Evolutionary conservation across 1,284 basidiomycete genomes (phyloP).

Genomic region (Waitea zeae): DNA sequence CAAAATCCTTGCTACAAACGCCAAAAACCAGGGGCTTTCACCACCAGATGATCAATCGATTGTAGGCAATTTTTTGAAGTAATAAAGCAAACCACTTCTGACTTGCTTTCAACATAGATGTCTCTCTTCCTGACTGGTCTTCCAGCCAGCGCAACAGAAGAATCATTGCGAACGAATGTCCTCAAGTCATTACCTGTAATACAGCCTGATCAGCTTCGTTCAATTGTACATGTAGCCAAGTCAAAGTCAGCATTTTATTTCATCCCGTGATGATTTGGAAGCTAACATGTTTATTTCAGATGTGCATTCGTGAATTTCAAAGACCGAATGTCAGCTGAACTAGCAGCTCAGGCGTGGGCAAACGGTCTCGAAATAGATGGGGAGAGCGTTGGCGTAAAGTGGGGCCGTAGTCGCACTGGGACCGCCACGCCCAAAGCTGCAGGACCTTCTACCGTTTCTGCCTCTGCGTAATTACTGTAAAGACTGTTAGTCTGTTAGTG

Average conservation of each 20-base stretch:
- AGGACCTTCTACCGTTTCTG: too few relatives aligned
- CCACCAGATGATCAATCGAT: slow-evolving; percentile 81
- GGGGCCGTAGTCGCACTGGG: too few relatives aligned
- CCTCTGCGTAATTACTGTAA: too few relatives aligned
- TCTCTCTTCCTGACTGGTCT: slow-evolving; percentile 86
- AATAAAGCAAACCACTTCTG: too few relatives aligned
- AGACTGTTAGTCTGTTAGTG: too few relatives aligned
- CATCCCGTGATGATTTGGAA: neutral
- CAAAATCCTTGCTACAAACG: slow-evolving; percentile 66
- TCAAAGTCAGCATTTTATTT: slow-evolving; percentile 48
- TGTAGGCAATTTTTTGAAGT: slow-evolving; percentile 29
- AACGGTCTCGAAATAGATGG: slow-evolving; percentile 77
- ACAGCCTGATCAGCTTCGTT: slow-evolving; percentile 56
- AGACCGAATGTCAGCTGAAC: slow-evolving; percentile 66
- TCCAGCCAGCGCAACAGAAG: slow-evolving; percentile 57
- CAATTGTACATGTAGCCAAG: slow-evolving; percentile 75
- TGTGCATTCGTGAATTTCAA: slow-evolving; percentile 96
- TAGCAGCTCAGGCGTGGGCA: slow-evolving; percentile 74
- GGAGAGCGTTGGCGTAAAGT: slow-evolving; percentile 62
- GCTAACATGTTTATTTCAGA: slow-evolving; percentile 20
- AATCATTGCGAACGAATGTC: slow-evolving; percentile 63
- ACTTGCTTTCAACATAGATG: too few relatives aligned
- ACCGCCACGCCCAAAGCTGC: too few relatives aligned
- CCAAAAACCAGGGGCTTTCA: slow-evolving; percentile 64
- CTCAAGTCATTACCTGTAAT: slow-evolving; percentile 55